Percentiles rank a stretch among this genome's conserved stretches.
phyloP scores from a whole-genome alignment of 352 stramenopile genomes.

The Pythium plurisporium region DNA sequence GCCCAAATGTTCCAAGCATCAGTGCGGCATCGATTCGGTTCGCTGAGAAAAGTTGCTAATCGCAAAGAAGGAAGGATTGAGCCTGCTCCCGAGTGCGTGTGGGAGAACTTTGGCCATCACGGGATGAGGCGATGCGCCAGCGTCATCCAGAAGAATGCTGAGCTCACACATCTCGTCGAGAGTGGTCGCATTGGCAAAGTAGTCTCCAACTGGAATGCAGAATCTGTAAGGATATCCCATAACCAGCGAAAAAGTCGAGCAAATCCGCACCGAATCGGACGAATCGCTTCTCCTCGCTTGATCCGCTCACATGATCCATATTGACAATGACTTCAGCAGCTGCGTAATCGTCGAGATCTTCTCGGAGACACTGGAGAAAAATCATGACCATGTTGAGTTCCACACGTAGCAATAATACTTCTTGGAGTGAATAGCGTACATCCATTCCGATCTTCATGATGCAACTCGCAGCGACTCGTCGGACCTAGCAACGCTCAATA shows the following conservation, averaged over 20 bases:
- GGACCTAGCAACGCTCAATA: too few species aligned
- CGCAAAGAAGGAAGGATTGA: constrained; percentile 13
- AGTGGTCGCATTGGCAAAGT: constrained; percentile 1
- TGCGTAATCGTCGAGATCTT: background rate
- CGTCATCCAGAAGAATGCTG: constrained; percentile 15
- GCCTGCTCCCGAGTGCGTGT: background rate
- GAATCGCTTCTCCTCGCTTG: constrained; percentile 12
- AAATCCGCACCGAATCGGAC: constrained; percentile 5
- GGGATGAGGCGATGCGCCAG: background rate
- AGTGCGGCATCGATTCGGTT: background rate
- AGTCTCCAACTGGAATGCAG: constrained; percentile 7
- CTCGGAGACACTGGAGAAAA: constrained; percentile 5
- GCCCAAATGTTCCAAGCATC: background rate
- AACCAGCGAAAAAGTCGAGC: background rate
- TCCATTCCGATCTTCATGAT: constrained; percentile 17
- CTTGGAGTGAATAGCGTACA: constrained; percentile 6
- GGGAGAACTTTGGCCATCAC: background rate
- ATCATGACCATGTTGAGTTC: background rate
- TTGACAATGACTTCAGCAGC: constrained; percentile 5
- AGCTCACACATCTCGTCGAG: constrained; percentile 18
- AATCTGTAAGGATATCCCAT: background rate
- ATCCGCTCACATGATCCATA: background rate
- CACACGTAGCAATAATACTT: too few species aligned
- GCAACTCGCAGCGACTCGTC: constrained; percentile 2
- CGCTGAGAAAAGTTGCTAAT: background rate